Percentiles rank a stretch among this genome's conserved stretches.
These are phyloP conservation scores for Verticillium klebahnii DNA, from an alignment of 2,329 filamentous ascomycete species.

Conservation along the genomic window DNA sequence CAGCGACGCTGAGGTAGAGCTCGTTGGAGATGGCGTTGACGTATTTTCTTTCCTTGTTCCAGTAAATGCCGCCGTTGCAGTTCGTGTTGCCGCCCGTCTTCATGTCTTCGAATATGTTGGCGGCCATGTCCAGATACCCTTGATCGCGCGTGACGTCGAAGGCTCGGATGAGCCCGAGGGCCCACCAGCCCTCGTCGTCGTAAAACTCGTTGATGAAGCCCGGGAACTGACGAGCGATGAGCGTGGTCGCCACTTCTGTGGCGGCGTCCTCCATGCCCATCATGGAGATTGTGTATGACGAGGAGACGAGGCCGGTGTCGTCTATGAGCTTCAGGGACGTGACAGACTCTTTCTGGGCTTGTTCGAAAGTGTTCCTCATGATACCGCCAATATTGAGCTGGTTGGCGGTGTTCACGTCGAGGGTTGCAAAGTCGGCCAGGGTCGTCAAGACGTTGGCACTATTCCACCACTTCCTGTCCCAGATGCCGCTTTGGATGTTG, in stretches of 20 bases:
- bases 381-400: slow-evolving; percentile 32
- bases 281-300: slow-evolving; percentile 28
- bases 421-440: slow-evolving; percentile 48
- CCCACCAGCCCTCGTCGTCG: slow-evolving; percentile 64
- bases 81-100: slow-evolving; percentile 39
- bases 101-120: slow-evolving; percentile 53
- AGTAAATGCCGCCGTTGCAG: slow-evolving; percentile 52
- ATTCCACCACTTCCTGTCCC: slow-evolving; percentile 70
- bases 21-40: slow-evolving; percentile 56
- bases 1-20: slow-evolving; percentile 49
- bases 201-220: slow-evolving; percentile 50
- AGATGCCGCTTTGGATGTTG: slow-evolving; percentile 54
- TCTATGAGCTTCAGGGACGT: slow-evolving; percentile 32
- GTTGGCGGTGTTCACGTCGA: slow-evolving; percentile 27
- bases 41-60: slow-evolving; percentile 46
- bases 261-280: slow-evolving; percentile 17
- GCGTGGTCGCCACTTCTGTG: slow-evolving; percentile 9
- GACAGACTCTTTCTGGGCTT: slow-evolving; percentile 36
- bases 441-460: slow-evolving; percentile 62
- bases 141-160: slow-evolving; percentile 48
- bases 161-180: slow-evolving; percentile 50
- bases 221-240: slow-evolving; percentile 19
- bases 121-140: slow-evolving; percentile 49
- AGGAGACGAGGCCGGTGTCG: slow-evolving; percentile 28
- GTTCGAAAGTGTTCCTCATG: slow-evolving; percentile 39